A percentile compares a stretch with the other conserved stretches of the same genome.
Conservation (phyloP, 2,329 filamentous ascomycete genomes). For the Capronia americana region DNA sequence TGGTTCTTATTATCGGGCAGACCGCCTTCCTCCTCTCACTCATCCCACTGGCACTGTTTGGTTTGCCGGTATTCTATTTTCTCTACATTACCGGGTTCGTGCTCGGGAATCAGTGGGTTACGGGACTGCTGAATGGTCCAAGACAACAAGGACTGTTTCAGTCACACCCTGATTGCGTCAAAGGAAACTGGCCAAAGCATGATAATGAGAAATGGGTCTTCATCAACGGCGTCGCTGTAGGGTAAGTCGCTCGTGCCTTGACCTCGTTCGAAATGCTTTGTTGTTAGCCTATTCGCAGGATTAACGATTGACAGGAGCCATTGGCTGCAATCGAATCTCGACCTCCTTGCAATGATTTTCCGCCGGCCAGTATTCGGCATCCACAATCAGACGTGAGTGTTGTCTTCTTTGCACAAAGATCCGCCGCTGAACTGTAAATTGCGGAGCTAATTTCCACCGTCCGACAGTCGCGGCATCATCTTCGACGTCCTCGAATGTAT, state of each 20-base stretch:
- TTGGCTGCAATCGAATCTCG: constrained; percentile 73
- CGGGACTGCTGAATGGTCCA: constrained; percentile 46
- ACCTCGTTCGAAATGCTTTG: no score
- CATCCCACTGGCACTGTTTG: constrained; percentile 58
- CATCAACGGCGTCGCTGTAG: constrained; percentile 70
- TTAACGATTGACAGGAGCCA: constrained; percentile 48
- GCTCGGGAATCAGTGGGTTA: constrained; percentile 42
- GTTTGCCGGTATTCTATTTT: constrained; percentile 44
- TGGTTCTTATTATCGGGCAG: constrained; percentile 66
- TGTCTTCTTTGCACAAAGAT: not conserved
- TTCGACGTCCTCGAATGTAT: constrained; percentile 81
- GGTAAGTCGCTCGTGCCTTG: constrained; percentile 28
- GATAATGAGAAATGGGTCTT: constrained; percentile 67
- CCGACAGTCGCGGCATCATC: constrained; percentile 62
- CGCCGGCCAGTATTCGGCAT: constrained; percentile 73
- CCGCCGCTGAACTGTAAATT: not conserved
- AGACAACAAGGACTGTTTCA: constrained; percentile 20
- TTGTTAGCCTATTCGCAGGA: no score
- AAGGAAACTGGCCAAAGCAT: constrained; percentile 20
- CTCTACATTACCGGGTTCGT: constrained; percentile 43
- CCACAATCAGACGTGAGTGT: constrained; percentile 71
- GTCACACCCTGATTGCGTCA: constrained; percentile 25
- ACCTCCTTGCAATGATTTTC: constrained; percentile 75
- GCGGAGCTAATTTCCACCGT: not conserved
- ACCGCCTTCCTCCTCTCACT: constrained; percentile 65